Conservation (phyloP, 371 early-diverging fungal species). For the Rhizopus arrhizus region DNA sequence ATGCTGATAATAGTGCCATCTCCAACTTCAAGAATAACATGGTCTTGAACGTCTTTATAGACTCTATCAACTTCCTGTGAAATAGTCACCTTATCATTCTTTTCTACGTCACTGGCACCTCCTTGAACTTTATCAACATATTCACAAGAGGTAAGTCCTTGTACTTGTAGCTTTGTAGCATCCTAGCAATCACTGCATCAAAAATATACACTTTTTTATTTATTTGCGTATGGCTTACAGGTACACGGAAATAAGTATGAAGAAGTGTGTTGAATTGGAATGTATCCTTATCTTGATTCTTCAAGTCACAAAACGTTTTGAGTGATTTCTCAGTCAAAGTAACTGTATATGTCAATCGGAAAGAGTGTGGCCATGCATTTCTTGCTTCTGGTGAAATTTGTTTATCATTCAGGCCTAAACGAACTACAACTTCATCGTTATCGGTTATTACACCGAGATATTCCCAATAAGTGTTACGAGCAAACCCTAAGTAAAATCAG, state of each 20-base stretch:
- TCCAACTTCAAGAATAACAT: constrained; percentile 53
- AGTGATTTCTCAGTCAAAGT: constrained; percentile 70
- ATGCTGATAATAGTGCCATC: constrained; percentile 45
- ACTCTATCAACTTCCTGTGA: constrained; percentile 78
- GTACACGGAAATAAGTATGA: constrained; percentile 87
- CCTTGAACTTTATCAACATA: constrained; percentile 78
- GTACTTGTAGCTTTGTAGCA: constrained; percentile 61
- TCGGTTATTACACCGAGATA: constrained; percentile 59
- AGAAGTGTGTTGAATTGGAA: constrained; percentile 86
- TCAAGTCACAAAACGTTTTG: constrained; percentile 65
- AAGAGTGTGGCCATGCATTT: constrained; percentile 71
- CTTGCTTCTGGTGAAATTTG: constrained; percentile 60
- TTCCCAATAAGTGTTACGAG: constrained; percentile 76
- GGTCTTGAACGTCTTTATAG: constrained; percentile 64
- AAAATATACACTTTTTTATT: not conserved
- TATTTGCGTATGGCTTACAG: constrained; percentile 43
- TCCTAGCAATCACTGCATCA: constrained; percentile 39
- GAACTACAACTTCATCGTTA: constrained; percentile 62
- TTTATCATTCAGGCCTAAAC: constrained; percentile 69
- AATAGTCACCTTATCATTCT: constrained; percentile 56
- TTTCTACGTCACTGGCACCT: constrained; percentile 39
- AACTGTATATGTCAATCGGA: constrained; percentile 80
- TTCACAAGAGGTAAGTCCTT: constrained; percentile 57
- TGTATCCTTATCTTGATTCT: constrained; percentile 69
- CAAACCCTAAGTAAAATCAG: constrained; percentile 78